These are phyloP conservation scores for Clarireedia monteithiana DNA, from an alignment of 2,329 filamentous ascomycete genomes.

Conservation along the genomic window DNA sequence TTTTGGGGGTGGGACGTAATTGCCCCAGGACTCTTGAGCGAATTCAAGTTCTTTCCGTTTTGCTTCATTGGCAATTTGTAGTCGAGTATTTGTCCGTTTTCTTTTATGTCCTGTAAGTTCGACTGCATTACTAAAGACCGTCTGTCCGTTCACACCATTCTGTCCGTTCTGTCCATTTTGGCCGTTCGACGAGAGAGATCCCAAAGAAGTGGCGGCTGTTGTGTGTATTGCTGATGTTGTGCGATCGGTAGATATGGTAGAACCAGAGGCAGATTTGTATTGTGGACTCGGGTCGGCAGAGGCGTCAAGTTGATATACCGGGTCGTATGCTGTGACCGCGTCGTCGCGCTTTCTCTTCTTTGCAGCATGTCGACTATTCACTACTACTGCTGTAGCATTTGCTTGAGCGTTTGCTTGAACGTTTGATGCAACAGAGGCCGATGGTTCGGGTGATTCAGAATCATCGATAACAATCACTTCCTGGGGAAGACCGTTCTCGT, in stretches of 20 bases:
- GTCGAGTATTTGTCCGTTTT: conserved; percentile 69
- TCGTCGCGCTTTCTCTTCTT: conserved; percentile 55
- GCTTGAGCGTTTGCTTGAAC: conserved; percentile 13
- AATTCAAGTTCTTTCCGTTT: conserved; percentile 69
- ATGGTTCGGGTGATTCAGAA: conserved; percentile 44
- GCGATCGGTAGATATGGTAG: conserved; percentile 74
- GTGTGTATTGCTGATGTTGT: conserved; percentile 75
- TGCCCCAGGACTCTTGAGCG: conserved; percentile 62
- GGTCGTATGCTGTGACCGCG: conserved; percentile 52
- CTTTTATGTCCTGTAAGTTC: conserved; percentile 72
- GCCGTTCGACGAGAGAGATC: conserved; percentile 54
- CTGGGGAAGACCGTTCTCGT: conserved; percentile 74
- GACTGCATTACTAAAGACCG: conserved; percentile 48
- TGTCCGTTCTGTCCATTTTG: conserved; percentile 39
- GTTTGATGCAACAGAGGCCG: conserved; percentile 34
- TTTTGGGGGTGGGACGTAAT: conserved; percentile 79
- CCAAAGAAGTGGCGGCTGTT: conserved; percentile 81
- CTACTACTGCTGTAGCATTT: conserved; percentile 23
- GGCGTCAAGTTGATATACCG: conserved; percentile 62
- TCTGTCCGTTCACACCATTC: too few species aligned
- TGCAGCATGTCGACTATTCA: conserved; percentile 58
- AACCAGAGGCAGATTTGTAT: conserved; percentile 58
- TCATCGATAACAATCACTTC: conserved; percentile 80
- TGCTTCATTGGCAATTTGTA: conserved; percentile 74
- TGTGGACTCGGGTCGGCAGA: conserved; percentile 66